These are phyloP conservation scores for Xerocomellus intermedius DNA, from an alignment of 768 basidiomycete species.

Conservation along the genomic window DNA sequence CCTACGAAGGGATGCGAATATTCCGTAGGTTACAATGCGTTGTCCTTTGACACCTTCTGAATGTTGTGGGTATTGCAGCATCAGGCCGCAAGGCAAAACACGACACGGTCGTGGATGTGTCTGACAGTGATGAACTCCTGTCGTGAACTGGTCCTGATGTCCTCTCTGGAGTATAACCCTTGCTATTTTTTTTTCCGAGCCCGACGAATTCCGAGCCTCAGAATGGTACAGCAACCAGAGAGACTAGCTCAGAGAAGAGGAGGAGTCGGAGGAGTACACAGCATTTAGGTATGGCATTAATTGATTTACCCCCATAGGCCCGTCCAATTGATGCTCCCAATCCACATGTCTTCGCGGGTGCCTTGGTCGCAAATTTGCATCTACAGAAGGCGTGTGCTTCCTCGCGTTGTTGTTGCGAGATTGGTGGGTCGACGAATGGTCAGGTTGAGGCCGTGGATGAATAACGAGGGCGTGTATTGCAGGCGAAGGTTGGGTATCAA, in stretches of 20 bases:
- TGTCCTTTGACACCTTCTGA: neutral
- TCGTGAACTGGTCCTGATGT: neutral
- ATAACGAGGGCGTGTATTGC: slow-evolving; percentile 24
- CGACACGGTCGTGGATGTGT: slow-evolving; percentile 25
- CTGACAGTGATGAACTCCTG: slow-evolving; percentile 4
- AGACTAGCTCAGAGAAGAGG: slow-evolving; percentile 4
- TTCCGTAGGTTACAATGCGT: slow-evolving; percentile 27
- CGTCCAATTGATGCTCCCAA: neutral
- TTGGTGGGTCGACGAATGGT: slow-evolving; percentile 42
- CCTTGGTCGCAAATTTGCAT: slow-evolving; percentile 55
- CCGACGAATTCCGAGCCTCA: slow-evolving; percentile 36
- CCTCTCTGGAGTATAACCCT: slow-evolving; percentile 37
- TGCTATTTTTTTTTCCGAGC: slow-evolving; percentile 38
- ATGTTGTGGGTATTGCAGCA: slow-evolving; percentile 16
- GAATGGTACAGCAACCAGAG: slow-evolving; percentile 35
- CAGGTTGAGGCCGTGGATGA: slow-evolving; percentile 17
- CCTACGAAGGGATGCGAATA: slow-evolving; percentile 35
- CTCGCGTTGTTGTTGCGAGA: slow-evolving; percentile 51
- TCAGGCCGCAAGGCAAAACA: slow-evolving; percentile 31
- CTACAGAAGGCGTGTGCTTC: slow-evolving; percentile 51
- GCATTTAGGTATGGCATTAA: slow-evolving; percentile 22
- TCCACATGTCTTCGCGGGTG: slow-evolving; percentile 48
- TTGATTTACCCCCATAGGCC: neutral
- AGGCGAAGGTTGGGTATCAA: slow-evolving; percentile 19
- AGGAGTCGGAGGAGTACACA: slow-evolving; percentile 21